Conservation (phyloP, 257 asterid species). For the Pogostemon cablin region DNA sequence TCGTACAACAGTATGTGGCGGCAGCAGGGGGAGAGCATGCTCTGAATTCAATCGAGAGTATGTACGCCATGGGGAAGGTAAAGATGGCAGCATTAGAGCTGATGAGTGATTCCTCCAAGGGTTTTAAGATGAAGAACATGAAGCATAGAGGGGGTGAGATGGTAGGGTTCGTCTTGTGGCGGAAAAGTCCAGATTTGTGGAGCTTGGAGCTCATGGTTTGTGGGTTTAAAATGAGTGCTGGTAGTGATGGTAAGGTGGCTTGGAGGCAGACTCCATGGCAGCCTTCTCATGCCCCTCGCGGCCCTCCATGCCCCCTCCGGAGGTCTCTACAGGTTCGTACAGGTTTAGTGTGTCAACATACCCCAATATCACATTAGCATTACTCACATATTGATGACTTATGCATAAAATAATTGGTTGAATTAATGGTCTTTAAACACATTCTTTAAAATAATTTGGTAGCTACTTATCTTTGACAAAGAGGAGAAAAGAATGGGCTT, state of each 20-base stretch:
- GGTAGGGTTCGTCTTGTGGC: conserved; percentile 92
- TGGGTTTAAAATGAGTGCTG: conserved; percentile 78
- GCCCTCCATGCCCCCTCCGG: conserved; percentile 38
- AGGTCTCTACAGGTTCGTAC: too few species aligned
- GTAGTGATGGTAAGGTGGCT: conserved; percentile 78
- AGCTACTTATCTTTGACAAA: too few species aligned
- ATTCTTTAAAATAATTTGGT: too few species aligned
- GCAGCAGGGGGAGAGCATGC: conserved; percentile 49
- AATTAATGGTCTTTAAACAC: too few species aligned
- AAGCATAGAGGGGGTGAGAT: conserved; percentile 57
- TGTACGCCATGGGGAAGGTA: conserved; percentile 43
- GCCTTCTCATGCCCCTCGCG: conserved; percentile 75
- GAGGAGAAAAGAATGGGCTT: too few species aligned
- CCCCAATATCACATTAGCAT: too few species aligned
- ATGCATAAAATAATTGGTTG: too few species aligned
- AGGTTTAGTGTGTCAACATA: too few species aligned
- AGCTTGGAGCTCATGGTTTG: conserved; percentile 80
- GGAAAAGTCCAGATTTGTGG: conserved; percentile 78
- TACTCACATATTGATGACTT: too few species aligned
- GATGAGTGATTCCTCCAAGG: conserved; percentile 27
- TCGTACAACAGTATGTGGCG: conserved; percentile 65
- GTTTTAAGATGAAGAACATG: conserved; percentile 34
- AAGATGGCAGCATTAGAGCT: conserved; percentile 39
- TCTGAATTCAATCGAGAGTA: conserved; percentile 32
- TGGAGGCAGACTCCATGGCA: conserved; percentile 97